Conservation (phyloP, 1,284 basidiomycete genomes). For the Ganoderma resinaceum region DNA sequence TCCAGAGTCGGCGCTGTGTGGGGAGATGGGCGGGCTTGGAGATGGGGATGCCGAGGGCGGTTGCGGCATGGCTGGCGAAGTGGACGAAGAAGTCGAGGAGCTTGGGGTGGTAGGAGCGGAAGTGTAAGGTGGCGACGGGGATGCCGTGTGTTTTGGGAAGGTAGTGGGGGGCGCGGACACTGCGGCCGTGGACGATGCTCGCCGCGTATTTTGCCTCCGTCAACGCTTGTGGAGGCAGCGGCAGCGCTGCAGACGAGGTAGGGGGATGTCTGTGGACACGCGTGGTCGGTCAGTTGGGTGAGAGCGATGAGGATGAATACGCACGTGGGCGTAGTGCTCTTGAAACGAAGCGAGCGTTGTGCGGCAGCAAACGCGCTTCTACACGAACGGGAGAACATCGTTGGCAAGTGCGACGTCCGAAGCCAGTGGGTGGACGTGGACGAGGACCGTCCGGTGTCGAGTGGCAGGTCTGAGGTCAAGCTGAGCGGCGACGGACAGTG, state of each 20-base stretch:
- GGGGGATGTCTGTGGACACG: conserved; percentile 11
- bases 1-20: conserved; percentile 83
- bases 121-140: conserved; percentile 86
- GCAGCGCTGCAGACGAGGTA: conserved; percentile 9
- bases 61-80: conserved; percentile 87
- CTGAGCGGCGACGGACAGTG: too few species aligned
- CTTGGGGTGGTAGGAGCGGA: conserved; percentile 77
- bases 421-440: not conserved
- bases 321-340: conserved; percentile 21
- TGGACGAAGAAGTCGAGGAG: conserved; percentile 84
- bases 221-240: conserved; percentile 3
- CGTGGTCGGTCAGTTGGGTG: not conserved
- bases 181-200: conserved; percentile 65
- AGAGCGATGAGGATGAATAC: not conserved
- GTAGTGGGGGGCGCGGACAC: conserved; percentile 56
- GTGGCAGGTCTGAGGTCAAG: too few species aligned
- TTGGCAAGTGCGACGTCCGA: not conserved
- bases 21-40: conserved; percentile 78
- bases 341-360: conserved; percentile 19
- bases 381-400: conserved; percentile 25
- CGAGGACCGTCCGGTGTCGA: too few species aligned
- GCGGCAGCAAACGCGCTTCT: conserved; percentile 12
- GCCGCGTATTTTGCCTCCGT: conserved; percentile 39
- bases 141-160: conserved; percentile 74
- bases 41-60: conserved; percentile 84